These are phyloP conservation scores for Gossypium gossypioides DNA, from an alignment of 441 rosid species.

Conservation along the genomic window DNA sequence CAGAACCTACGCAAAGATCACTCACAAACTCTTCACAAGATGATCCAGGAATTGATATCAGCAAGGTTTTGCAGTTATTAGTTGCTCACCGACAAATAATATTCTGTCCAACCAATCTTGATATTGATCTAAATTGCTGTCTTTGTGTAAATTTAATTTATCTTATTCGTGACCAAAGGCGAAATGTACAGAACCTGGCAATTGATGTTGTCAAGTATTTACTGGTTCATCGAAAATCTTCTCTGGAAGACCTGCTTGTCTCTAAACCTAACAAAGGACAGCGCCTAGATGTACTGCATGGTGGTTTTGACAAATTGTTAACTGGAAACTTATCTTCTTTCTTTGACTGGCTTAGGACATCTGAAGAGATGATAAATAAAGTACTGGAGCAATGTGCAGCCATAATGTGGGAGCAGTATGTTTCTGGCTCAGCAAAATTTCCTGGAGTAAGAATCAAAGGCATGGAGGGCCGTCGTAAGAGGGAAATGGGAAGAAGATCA, in stretches of 20 bases:
- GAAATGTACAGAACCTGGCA: conserved; percentile 71
- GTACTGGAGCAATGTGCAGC: conserved; percentile 98
- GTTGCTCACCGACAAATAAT: conserved; percentile 83
- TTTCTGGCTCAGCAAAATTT: conserved; percentile 92
- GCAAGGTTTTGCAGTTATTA: conserved; percentile 77
- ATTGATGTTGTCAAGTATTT: conserved; percentile 76
- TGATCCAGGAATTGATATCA: conserved; percentile 74
- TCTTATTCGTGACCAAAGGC: conserved; percentile 79
- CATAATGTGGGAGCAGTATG: conserved; percentile 93
- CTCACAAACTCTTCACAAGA: conserved; percentile 44
- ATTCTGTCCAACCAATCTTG: conserved; percentile 93
- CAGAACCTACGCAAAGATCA: conserved; percentile 60
- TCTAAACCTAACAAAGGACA: conserved; percentile 85
- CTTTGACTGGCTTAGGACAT: conserved; percentile 81
- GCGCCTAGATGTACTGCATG: conserved; percentile 73
- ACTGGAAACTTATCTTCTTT: conserved; percentile 69
- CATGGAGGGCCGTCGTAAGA: conserved; percentile 88
- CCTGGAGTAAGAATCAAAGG: conserved; percentile 96
- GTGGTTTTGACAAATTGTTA: conserved; percentile 90
- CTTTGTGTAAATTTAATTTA: conserved; percentile 81
- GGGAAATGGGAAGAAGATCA: conserved; percentile 86
- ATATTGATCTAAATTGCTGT: conserved; percentile 90
- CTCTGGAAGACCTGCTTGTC: conserved; percentile 87
- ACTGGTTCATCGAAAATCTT: conserved; percentile 81
- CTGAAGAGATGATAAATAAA: conserved; percentile 69